A percentile compares a stretch with the other conserved stretches of the same genome.
phyloP scores from a whole-genome alignment of 2,329 filamentous ascomycete species.

The Diaporthe helianthi region DNA sequence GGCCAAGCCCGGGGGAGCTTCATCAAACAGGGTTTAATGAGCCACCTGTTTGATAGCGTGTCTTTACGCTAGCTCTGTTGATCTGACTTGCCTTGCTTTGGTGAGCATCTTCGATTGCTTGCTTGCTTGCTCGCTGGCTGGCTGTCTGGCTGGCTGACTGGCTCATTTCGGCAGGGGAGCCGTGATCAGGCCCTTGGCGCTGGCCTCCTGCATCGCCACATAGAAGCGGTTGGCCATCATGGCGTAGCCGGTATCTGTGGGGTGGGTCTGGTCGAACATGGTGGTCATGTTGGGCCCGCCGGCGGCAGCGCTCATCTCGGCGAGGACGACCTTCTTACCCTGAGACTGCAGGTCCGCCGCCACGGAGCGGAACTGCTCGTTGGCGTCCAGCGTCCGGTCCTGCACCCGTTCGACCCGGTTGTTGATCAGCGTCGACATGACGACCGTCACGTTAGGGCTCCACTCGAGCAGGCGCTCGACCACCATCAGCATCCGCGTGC shows the following conservation, averaged over 20 bases:
- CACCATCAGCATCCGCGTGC: conserved; percentile 45
- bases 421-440: conserved; percentile 49
- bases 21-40: conserved; percentile 18
- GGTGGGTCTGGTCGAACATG: conserved; percentile 49
- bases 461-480: conserved; percentile 44
- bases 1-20: not conserved
- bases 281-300: conserved; percentile 43
- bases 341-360: conserved; percentile 39
- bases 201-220: conserved; percentile 41
- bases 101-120: too few relatives aligned
- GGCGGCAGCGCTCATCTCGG: conserved; percentile 47
- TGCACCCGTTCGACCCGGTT: conserved; percentile 35
- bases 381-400: conserved; percentile 44
- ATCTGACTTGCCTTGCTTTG: too few relatives aligned
- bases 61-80: not conserved
- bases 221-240: conserved; percentile 52
- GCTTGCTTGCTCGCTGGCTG: too few relatives aligned
- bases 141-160: too few relatives aligned
- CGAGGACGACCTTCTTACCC: conserved; percentile 46
- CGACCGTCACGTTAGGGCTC: conserved; percentile 44
- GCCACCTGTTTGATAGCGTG: not conserved
- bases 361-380: conserved; percentile 44
- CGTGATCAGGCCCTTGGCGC: conserved; percentile 38
- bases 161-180: conserved; percentile 34
- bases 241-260: conserved; percentile 47